A percentile compares a stretch with the other conserved stretches of the same genome.
These are phyloP conservation scores for Purpureocillium takamizusanense DNA, from an alignment of 2,329 filamentous ascomycete species.

Conservation along the genomic window DNA sequence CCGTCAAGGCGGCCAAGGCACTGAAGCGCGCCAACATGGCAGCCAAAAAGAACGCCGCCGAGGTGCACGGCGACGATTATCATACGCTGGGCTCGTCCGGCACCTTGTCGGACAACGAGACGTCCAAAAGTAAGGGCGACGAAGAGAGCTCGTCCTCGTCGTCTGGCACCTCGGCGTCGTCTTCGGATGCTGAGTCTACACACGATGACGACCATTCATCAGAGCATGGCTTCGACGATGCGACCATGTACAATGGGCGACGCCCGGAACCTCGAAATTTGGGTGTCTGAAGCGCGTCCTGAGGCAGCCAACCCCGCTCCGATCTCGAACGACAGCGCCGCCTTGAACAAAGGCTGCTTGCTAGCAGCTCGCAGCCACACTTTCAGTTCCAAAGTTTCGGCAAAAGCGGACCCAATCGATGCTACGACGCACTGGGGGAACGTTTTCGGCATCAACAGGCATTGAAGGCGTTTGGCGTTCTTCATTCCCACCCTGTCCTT, in stretches of 20 bases:
- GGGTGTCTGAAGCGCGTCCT: neutral
- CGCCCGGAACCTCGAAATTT: neutral
- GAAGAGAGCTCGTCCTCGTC: slow-evolving; percentile 19
- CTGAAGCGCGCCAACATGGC: slow-evolving; percentile 42
- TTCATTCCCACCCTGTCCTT: slow-evolving; percentile 7
- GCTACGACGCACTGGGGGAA: slow-evolving; percentile 10
- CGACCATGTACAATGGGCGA: slow-evolving; percentile 3
- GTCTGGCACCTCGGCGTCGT: slow-evolving; percentile 18
- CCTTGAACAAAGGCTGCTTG: neutral
- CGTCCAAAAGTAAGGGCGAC: slow-evolving; percentile 20
- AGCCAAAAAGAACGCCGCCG: slow-evolving; percentile 20
- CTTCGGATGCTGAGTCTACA: slow-evolving; percentile 26
- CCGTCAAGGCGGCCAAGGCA: slow-evolving; percentile 23
- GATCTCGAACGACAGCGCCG: neutral
- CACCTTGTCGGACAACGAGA: slow-evolving; percentile 26
- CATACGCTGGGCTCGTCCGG: slow-evolving; percentile 35
- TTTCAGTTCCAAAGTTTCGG: neutral
- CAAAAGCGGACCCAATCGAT: slow-evolving; percentile 11
- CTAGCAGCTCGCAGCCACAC: neutral
- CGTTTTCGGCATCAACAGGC: slow-evolving; percentile 19
- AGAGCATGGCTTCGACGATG: slow-evolving; percentile 5
- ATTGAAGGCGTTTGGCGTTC: slow-evolving; percentile 23
- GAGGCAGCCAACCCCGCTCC: too few species aligned
- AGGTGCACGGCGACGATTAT: slow-evolving; percentile 34
- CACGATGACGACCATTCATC: slow-evolving; percentile 18